Base-by-base conservation (phyloP, 2,329 filamentous ascomycete genomes). In the Ilyonectria robusta region DNA sequence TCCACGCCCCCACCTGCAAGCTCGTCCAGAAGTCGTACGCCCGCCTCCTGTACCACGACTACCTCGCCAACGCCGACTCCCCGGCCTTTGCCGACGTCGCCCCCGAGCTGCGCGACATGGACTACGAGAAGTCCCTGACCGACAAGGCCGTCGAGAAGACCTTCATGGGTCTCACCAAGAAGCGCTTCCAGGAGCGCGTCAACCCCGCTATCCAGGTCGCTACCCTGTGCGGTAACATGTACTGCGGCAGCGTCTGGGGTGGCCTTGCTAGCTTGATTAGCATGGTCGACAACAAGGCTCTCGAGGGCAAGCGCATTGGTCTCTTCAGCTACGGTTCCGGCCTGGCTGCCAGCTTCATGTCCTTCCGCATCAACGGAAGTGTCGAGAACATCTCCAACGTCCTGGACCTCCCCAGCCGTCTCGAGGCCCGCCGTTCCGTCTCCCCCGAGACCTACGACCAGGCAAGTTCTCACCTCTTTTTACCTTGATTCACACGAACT, bases 1-100 rank as follows among this genome's bases (percentile, higher is more conserved):
- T 95, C 90, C 93, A 96, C 82, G 88, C 93, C 19, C 93, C 93
- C 46, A 95, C 91, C 70, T 96, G 93, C 91, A 96, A 96, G 86
- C 87, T 94, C 65, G 93, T 96, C 68, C 86, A 92, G 79, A 96
- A 96, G 85, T 94, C 92, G 19, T 96, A 94, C 79, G 93, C 89
- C 67, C 92, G 93, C 73, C 87, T 96, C 71, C 86, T 95, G 65
- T 96, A 96, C 88, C 94, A 95, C 80, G 93, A 96, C 84, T 96
- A 92, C 86, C 87, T 95, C 40, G 84, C 85, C 80, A 87, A 94
- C 81, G 89, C 93, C 54, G 86, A 89, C 69, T 85, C 87, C 81
- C 82, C 91, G 53, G 86, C 86, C 62, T 96, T 95, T 78, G 88
- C 88, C 67, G 92, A 94, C 72, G 92, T 95, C 42, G 88, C 93